These are phyloP conservation scores for Rhodotorula glutinis DNA, from an alignment of 1,284 basidiomycete genomes.

Conservation along the genomic window DNA sequence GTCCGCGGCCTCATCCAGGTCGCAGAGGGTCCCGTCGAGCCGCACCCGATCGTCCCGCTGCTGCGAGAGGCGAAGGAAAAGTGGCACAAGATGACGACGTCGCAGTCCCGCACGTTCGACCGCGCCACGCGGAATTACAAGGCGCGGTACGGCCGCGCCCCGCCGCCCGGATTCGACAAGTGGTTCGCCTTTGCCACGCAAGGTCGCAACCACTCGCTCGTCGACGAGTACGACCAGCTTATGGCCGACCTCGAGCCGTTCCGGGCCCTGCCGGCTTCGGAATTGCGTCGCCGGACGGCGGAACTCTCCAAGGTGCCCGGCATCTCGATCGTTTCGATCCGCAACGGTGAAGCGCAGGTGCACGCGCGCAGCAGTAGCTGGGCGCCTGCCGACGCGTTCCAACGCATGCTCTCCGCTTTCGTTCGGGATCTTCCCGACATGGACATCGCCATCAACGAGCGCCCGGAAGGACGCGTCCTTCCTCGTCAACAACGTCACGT, in stretches of 20 bases:
- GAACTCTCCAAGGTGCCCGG: constrained; percentile 52
- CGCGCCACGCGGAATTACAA: constrained; percentile 74
- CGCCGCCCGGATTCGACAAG: constrained; percentile 79
- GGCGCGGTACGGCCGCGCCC: constrained; percentile 68
- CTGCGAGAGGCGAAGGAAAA: constrained; percentile 22
- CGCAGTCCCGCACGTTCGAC: constrained; percentile 41
- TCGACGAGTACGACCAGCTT: constrained; percentile 89
- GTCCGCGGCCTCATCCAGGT: constrained; percentile 32
- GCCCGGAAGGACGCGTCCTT: constrained; percentile 87
- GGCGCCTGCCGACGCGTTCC: constrained; percentile 71
- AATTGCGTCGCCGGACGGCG: constrained; percentile 66
- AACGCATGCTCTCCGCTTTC: constrained; percentile 56
- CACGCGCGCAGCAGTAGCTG: constrained; percentile 49
- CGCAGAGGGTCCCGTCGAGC: constrained; percentile 24
- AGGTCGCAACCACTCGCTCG: constrained; percentile 68
- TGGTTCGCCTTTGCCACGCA: constrained; percentile 78
- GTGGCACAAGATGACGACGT: constrained; percentile 27
- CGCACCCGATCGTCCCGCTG: constrained; percentile 44
- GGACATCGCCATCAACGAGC: constrained; percentile 85
- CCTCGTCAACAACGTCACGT: constrained; percentile 60
- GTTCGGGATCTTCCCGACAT: constrained; percentile 71
- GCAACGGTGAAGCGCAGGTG: constrained; percentile 55
- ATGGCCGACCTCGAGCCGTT: constrained; percentile 75
- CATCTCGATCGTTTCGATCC: constrained; percentile 41
- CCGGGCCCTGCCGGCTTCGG: constrained; percentile 66